These are phyloP conservation scores for Rhodotorula diobovata DNA, from an alignment of 768 basidiomycete species.

Conservation along the genomic window DNA sequence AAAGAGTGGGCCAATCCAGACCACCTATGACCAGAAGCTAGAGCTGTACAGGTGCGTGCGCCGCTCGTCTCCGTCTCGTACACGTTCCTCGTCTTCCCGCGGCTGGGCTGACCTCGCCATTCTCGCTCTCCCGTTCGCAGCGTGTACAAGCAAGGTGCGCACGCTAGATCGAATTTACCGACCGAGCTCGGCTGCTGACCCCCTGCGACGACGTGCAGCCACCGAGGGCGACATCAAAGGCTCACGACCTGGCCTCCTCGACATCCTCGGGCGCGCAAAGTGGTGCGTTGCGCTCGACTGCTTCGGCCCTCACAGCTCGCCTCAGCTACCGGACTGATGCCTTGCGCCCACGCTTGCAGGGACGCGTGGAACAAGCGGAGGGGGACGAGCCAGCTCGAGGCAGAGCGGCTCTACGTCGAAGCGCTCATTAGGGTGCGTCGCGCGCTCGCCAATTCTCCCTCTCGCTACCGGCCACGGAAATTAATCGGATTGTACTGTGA, in stretches of 20 bases:
- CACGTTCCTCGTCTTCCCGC: not conserved
- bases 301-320: not conserved
- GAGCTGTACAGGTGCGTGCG: constrained; percentile 69
- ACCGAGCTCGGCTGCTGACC: too few species aligned
- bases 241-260: constrained; percentile 76
- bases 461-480: too few species aligned
- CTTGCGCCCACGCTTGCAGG: constrained; percentile 52
- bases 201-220: constrained; percentile 52
- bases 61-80: not conserved
- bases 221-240: constrained; percentile 81
- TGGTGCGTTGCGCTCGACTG: constrained; percentile 55
- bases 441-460: not conserved
- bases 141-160: constrained; percentile 83
- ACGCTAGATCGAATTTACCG: not conserved
- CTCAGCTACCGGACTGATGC: too few species aligned
- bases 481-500: not conserved
- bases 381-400: constrained; percentile 69
- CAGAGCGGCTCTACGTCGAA: constrained; percentile 85
- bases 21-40: constrained; percentile 89
- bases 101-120: too few species aligned
- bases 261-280: constrained; percentile 87
- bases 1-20: constrained; percentile 91
- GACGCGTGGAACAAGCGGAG: constrained; percentile 94
- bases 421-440: constrained; percentile 68
- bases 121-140: constrained; percentile 48